Evolutionary conservation across 306 rosid species (phyloP).

Genomic region (Vicia villosa): DNA sequence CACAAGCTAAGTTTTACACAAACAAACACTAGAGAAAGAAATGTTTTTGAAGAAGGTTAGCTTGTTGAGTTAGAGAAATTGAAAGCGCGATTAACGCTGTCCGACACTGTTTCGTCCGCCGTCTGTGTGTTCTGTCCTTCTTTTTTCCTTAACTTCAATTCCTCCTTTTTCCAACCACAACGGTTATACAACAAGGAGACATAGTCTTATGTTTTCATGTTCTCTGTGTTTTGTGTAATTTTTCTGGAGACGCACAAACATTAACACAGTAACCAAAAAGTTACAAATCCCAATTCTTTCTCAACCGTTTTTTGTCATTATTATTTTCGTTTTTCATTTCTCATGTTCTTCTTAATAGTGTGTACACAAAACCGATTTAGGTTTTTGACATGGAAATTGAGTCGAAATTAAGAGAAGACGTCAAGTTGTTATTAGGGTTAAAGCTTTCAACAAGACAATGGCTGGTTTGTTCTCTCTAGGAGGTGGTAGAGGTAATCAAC

Average conservation of each 20-base stretch:
- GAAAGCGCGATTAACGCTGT: conserved; percentile 49
- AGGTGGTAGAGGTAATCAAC: conserved; percentile 45
- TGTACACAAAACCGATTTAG: conserved; percentile 32
- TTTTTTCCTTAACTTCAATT: conserved; percentile 27
- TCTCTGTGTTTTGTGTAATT: conserved; percentile 29
- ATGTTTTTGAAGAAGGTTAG: conserved; percentile 18
- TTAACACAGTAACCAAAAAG: not conserved
- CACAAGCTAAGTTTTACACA: not conserved
- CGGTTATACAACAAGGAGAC: not conserved
- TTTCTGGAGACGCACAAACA: conserved; percentile 1
- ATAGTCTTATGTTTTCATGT: not conserved
- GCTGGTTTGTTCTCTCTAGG: conserved; percentile 95
- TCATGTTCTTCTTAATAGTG: not conserved
- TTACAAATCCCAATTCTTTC: not conserved
- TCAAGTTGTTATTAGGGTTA: not conserved
- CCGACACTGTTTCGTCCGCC: conserved; percentile 38
- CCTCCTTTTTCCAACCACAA: conserved; percentile 31
- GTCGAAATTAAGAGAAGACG: conserved; percentile 24
- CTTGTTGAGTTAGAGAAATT: conserved; percentile 33
- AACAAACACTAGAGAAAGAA: not conserved
- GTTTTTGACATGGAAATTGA: conserved; percentile 74
- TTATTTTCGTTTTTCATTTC: not conserved
- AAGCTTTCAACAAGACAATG: conserved; percentile 46
- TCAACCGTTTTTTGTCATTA: not conserved
- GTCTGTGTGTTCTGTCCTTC: conserved; percentile 5